phyloP scores from a whole-genome alignment of 1,139 yeast species.

The Candida dubliniensis region DNA sequence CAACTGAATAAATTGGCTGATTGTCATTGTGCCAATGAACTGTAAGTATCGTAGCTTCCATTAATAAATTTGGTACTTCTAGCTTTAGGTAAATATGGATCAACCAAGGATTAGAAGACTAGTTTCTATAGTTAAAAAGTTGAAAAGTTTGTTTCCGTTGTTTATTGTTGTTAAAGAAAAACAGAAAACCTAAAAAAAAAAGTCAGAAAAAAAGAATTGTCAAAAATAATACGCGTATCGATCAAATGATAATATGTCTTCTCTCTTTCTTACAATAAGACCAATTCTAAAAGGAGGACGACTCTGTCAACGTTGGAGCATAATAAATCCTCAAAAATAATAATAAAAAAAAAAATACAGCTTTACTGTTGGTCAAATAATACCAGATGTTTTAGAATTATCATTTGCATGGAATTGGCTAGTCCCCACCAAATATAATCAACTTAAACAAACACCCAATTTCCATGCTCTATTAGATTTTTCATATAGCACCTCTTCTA shows the following conservation, averaged over 20 bases:
- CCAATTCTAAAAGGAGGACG: not conserved
- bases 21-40: slow-evolving; percentile 83
- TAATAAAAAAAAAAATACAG: too few relatives aligned
- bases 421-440: too few relatives aligned
- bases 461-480: too few relatives aligned
- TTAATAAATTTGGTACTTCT: slow-evolving; percentile 15
- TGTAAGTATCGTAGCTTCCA: slow-evolving; percentile 63
- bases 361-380: too few relatives aligned
- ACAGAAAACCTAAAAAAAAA: too few relatives aligned
- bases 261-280: not conserved
- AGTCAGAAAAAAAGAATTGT: not conserved
- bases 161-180: not conserved
- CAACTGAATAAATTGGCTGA: slow-evolving; percentile 80
- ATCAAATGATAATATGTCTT: not conserved
- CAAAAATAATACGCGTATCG: not conserved
- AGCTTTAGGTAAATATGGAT: not conserved
- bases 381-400: too few relatives aligned
- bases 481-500: too few relatives aligned
- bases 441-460: too few relatives aligned
- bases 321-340: too few relatives aligned
- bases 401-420: too few relatives aligned
- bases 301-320: too few relatives aligned
- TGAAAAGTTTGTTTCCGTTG: not conserved
- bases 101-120: too few relatives aligned
- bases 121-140: not conserved